These are phyloP conservation scores for Vitis hybrid DNA, from an alignment of 177 flowering plant species.

Conservation along the genomic window DNA sequence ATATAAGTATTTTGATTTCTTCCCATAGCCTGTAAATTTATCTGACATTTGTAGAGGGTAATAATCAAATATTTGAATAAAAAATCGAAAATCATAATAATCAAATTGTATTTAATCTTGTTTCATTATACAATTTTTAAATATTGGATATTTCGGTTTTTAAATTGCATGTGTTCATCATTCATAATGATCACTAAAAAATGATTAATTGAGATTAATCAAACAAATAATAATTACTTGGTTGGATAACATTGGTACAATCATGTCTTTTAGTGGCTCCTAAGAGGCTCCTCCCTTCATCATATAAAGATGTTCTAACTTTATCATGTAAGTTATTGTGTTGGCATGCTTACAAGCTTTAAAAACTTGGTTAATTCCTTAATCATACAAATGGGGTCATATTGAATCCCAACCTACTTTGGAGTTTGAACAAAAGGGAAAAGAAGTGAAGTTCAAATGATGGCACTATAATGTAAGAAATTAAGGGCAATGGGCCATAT, in stretches of 20 bases:
- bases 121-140: too few relatives aligned
- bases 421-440: conserved; percentile 20
- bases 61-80: too few relatives aligned
- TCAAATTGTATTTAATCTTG: too few relatives aligned
- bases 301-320: too few relatives aligned
- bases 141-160: too few relatives aligned
- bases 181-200: too few relatives aligned
- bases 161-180: too few relatives aligned
- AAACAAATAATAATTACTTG: not conserved
- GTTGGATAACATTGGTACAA: conserved; percentile 12
- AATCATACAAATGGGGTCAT: conserved; percentile 12
- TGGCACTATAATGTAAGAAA: not conserved
- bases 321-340: not conserved
- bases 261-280: conserved; percentile 5
- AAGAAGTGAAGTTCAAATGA: conserved; percentile 11
- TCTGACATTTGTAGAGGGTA: too few relatives aligned
- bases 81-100: too few relatives aligned
- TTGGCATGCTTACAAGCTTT: too few relatives aligned
- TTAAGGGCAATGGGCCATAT: not conserved
- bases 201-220: not conserved
- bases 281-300: not conserved
- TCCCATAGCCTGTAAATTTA: too few relatives aligned
- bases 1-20: too few relatives aligned
- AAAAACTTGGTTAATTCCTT: conserved; percentile 5
- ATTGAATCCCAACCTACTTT: conserved; percentile 16